A percentile compares a stretch with the other conserved stretches of the same genome.
Evolutionary conservation across 768 basidiomycete genomes (phyloP).

Genomic region (Terana coerulea): DNA sequence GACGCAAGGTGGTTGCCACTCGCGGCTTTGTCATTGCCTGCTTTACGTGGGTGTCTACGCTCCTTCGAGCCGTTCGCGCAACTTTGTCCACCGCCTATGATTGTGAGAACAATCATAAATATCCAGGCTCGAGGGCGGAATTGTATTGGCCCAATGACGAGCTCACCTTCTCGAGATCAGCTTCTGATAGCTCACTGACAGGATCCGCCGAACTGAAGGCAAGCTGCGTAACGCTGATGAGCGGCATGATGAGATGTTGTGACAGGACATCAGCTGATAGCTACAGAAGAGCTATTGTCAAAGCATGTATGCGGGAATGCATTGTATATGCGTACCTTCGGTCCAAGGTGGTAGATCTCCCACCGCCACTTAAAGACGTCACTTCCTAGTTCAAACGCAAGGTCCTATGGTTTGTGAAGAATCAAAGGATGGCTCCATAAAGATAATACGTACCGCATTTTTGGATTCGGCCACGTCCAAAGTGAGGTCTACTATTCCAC

Average conservation of each 20-base stretch:
- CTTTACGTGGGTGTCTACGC: conserved; percentile 66
- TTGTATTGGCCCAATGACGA: too few species aligned
- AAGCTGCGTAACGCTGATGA: conserved; percentile 68
- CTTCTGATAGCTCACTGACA: conserved; percentile 49
- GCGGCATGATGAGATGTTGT: conserved; percentile 71
- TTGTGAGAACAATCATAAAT: too few species aligned
- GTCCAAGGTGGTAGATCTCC: conserved; percentile 66
- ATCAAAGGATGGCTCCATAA: conserved; percentile 15
- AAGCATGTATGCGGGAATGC: not conserved
- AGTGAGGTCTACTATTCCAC: conserved; percentile 48
- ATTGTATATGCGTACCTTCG: conserved; percentile 31
- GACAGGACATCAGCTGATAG: conserved; percentile 70
- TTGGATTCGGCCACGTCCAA: conserved; percentile 60
- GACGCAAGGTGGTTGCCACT: conserved; percentile 59
- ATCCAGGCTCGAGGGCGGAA: too few species aligned
- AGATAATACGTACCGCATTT: conserved; percentile 47
- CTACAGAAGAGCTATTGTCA: not conserved
- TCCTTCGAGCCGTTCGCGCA: conserved; percentile 65
- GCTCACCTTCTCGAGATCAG: conserved; percentile 64
- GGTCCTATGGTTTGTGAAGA: conserved; percentile 44
- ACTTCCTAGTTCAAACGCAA: conserved; percentile 58
- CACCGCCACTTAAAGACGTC: conserved; percentile 73
- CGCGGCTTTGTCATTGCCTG: conserved; percentile 69
- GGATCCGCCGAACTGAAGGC: conserved; percentile 60
- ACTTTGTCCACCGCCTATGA: conserved; percentile 68